These are phyloP conservation scores for Spergularia marina DNA, from an alignment of 148 eudicot genomes.

Conservation along the genomic window DNA sequence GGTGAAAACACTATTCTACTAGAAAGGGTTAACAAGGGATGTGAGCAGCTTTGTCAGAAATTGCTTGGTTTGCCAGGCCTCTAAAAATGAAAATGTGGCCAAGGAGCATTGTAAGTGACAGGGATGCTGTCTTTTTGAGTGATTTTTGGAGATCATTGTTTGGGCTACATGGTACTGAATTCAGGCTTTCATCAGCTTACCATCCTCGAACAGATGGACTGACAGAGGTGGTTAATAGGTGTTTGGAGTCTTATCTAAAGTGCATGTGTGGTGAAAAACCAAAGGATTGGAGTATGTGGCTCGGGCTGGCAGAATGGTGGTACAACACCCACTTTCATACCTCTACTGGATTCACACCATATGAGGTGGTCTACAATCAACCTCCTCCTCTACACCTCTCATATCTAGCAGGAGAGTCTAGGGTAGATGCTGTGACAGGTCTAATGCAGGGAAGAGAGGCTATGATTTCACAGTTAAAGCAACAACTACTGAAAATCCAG, in stretches of 20 bases:
- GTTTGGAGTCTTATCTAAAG: constrained; percentile 6
- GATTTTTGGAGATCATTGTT: neutral
- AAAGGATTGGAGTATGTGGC: neutral
- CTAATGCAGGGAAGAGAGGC: neutral
- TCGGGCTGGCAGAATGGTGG: constrained; percentile 12
- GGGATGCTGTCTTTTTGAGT: neutral
- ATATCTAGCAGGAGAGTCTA: neutral
- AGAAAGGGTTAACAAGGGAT: neutral
- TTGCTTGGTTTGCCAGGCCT: neutral
- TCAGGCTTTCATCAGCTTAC: neutral
- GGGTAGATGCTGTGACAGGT: constrained; percentile 9
- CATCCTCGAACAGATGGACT: neutral
- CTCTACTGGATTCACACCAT: neutral
- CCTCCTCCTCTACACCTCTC: neutral
- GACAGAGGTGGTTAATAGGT: neutral
- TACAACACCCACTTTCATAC: neutral
- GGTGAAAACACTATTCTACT: neutral
- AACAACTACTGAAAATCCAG: neutral
- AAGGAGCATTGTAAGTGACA: neutral
- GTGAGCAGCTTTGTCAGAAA: neutral
- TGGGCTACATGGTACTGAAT: too few species aligned
- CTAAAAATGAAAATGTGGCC: neutral
- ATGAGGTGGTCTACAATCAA: constrained; percentile 14
- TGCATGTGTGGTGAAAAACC: constrained; percentile 9
- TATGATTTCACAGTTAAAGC: neutral